These are phyloP conservation scores for Aegilops longissima DNA, from an alignment of 176 grass and related monocot species.

Conservation along the genomic window DNA sequence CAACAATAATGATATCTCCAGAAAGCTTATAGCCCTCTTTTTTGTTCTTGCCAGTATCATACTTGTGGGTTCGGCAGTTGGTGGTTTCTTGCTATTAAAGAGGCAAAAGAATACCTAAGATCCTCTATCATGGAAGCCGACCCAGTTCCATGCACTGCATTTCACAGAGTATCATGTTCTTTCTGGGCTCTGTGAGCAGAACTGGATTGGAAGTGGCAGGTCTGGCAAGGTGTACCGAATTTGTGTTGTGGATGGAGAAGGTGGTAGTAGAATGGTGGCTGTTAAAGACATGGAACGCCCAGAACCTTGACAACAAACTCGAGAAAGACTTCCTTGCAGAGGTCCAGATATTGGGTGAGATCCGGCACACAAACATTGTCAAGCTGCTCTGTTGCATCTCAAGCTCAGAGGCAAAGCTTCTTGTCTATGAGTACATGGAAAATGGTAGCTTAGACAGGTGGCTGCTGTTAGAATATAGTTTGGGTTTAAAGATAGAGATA, in stretches of 20 bases:
- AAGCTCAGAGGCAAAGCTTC: conserved; percentile 41
- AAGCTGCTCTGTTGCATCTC: conserved; percentile 63
- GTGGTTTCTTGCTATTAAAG: conserved; percentile 26
- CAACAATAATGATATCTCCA: background rate
- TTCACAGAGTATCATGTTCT: conserved; percentile 41
- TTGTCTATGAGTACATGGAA: conserved; percentile 80
- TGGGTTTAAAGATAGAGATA: no score
- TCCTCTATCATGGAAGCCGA: conserved; percentile 47
- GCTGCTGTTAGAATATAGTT: background rate
- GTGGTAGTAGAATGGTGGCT: conserved; percentile 22
- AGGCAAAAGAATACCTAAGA: conserved; percentile 9
- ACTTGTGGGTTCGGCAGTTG: conserved; percentile 1
- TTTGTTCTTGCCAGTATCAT: conserved; percentile 29
- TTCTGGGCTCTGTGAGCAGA: conserved; percentile 43
- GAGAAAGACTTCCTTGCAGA: conserved; percentile 65
- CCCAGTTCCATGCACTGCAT: conserved; percentile 40
- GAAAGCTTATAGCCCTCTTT: conserved; percentile 5
- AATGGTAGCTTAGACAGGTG: conserved; percentile 55
- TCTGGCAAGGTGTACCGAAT: conserved; percentile 58
- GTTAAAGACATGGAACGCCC: conserved; percentile 61
- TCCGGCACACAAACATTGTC: conserved; percentile 59
- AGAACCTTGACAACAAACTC: conserved; percentile 28
- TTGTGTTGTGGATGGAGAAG: conserved; percentile 5
- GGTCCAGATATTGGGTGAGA: conserved; percentile 54
- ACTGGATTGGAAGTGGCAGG: conserved; percentile 63